Conservation (phyloP, 306 rosid genomes). For the Myrica gale region DNA sequence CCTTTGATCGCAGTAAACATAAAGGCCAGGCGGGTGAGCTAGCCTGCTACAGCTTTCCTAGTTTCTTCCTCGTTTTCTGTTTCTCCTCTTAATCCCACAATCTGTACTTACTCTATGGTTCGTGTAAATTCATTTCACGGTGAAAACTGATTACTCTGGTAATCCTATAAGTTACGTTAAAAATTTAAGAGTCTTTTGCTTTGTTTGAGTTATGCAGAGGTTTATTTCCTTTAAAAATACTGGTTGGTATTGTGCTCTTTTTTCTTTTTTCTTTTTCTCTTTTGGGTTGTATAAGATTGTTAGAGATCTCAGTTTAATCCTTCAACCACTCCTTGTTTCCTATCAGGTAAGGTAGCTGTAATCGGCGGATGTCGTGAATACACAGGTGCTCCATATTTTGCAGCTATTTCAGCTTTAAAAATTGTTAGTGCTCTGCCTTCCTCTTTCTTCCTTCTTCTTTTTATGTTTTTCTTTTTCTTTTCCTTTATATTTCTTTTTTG, state of each 20-base stretch:
- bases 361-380: slow-evolving; percentile 98
- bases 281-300: slow-evolving; percentile 7
- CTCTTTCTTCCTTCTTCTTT: background rate
- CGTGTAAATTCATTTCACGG: no score
- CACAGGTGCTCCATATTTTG: slow-evolving; percentile 96
- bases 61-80: slow-evolving; percentile 2
- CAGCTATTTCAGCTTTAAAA: slow-evolving; percentile 89
- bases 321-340: slow-evolving; percentile 28
- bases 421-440: slow-evolving; percentile 49
- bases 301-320: slow-evolving; percentile 10
- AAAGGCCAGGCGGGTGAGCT: slow-evolving; percentile 87
- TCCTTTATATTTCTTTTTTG: background rate
- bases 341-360: slow-evolving; percentile 83
- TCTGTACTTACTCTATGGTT: background rate
- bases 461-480: background rate
- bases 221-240: background rate
- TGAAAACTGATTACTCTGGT: background rate
- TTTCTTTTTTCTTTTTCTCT: slow-evolving; percentile 1
- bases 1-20: slow-evolving; percentile 60
- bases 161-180: background rate
- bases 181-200: background rate
- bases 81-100: background rate
- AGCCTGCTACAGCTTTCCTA: background rate
- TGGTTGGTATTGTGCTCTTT: background rate
- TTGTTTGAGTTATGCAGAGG: background rate